Percentiles rank a stretch among this genome's conserved stretches.
These are phyloP conservation scores for Ogataea allantospora DNA, from an alignment of 805 yeast species.

Conservation along the genomic window DNA sequence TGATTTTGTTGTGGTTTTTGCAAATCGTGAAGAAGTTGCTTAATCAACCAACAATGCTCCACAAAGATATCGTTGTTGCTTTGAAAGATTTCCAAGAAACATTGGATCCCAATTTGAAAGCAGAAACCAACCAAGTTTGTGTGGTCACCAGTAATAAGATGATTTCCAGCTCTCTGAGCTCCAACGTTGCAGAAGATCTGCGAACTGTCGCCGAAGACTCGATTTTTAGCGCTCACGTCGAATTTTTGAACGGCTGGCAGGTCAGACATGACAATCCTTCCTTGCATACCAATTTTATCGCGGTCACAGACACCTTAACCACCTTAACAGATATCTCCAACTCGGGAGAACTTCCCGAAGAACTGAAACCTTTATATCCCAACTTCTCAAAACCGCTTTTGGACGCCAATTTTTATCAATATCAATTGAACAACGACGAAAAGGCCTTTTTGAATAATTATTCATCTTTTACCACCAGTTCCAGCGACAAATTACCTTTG, in stretches of 20 bases:
- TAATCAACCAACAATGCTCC: conserved; percentile 24
- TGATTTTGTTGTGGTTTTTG: conserved; percentile 31
- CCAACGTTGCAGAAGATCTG: conserved; percentile 8
- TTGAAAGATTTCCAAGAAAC: conserved; percentile 11
- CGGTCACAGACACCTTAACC: conserved; percentile 23
- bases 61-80: conserved; percentile 11
- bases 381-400: conserved; percentile 23
- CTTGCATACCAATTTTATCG: conserved; percentile 29
- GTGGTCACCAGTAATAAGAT: conserved; percentile 30
- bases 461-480: conserved; percentile 33
- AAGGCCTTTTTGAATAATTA: conserved; percentile 26
- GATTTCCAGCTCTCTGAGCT: conserved; percentile 15
- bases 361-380: conserved; percentile 19
- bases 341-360: conserved; percentile 24
- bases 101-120: conserved; percentile 21
- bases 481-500: conserved; percentile 29
- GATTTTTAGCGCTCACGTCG: conserved; percentile 28
- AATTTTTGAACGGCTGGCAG: conserved; percentile 36
- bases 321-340: conserved; percentile 25
- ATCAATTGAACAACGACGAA: conserved; percentile 25
- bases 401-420: conserved; percentile 20
- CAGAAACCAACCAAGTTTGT: conserved; percentile 24
- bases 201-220: conserved; percentile 17
- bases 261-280: conserved; percentile 30
- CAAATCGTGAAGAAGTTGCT: conserved; percentile 30